Evolutionary conservation across 2,329 filamentous ascomycete species (phyloP).

Genomic region (Raffaelea albimanens): DNA sequence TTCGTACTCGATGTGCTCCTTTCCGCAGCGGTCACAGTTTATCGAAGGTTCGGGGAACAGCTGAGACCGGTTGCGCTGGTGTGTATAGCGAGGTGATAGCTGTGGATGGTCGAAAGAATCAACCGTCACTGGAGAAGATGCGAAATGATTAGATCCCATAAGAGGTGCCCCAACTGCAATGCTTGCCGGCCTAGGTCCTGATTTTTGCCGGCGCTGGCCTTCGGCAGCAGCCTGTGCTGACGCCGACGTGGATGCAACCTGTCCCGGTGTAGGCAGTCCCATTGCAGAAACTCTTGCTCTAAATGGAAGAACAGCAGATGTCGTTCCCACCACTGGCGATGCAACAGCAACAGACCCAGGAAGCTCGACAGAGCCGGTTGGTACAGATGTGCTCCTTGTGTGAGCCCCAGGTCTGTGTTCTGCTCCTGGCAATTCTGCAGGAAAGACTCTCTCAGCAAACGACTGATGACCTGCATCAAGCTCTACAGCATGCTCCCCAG

Average conservation of each 20-base stretch:
- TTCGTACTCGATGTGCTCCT: conserved; percentile 68
- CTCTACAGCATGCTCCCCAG: conserved; percentile 10
- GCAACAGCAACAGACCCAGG: too few relatives aligned
- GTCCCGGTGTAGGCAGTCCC: not conserved
- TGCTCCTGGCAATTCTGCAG: not conserved
- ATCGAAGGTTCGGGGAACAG: conserved; percentile 63
- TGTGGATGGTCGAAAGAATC: not conserved
- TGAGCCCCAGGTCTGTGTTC: conserved; percentile 13
- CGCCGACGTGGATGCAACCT: too few relatives aligned
- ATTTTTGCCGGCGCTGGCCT: not conserved
- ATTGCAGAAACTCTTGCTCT: conserved; percentile 19
- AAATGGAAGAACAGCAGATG: conserved; percentile 21
- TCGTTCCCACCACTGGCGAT: not conserved
- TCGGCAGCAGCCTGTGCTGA: too few relatives aligned
- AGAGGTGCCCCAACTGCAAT: not conserved
- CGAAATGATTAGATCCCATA: conserved; percentile 1
- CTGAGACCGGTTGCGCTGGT: conserved; percentile 24
- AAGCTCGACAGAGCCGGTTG: not conserved
- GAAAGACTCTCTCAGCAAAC: too few relatives aligned
- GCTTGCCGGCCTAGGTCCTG: not conserved
- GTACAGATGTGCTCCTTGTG: conserved; percentile 23
- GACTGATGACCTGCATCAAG: conserved; percentile 13
- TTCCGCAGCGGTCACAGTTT: conserved; percentile 61
- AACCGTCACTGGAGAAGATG: conserved; percentile 5
- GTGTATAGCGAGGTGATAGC: not conserved